Evolutionary conservation across 495 filamentous ascomycete species (phyloP).

Genomic region (Cladorrhinum samala): DNA sequence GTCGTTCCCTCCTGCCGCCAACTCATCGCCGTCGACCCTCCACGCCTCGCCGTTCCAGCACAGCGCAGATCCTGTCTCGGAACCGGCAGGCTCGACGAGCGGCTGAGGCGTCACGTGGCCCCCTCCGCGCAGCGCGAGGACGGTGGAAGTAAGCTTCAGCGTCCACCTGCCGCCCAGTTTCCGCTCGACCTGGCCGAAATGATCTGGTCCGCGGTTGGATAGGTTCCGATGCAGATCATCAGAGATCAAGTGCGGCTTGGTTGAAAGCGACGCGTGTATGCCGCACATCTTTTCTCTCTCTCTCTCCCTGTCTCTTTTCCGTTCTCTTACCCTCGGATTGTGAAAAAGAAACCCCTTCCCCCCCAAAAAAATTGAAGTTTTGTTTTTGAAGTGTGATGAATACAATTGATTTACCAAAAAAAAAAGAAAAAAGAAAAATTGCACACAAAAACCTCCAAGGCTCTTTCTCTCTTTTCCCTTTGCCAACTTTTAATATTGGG

Average conservation of each 20-base stretch:
- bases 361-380: too few species aligned
- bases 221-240: slow-evolving; percentile 29
- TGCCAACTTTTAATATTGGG: too few species aligned
- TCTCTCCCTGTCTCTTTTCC: too few species aligned
- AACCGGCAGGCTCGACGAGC: slow-evolving; percentile 51
- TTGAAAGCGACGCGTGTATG: slow-evolving; percentile 36
- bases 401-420: too few species aligned
- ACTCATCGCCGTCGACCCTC: slow-evolving; percentile 52
- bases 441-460: too few species aligned
- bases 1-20: slow-evolving; percentile 67
- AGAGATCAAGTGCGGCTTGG: slow-evolving; percentile 19
- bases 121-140: slow-evolving; percentile 80
- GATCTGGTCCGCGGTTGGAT: slow-evolving; percentile 46
- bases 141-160: slow-evolving; percentile 71
- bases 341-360: slow-evolving; percentile 3
- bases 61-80: slow-evolving; percentile 57
- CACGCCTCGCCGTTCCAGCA: slow-evolving; percentile 99
- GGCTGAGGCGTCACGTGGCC: slow-evolving; percentile 67
- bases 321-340: background rate
- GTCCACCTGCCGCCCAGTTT: slow-evolving; percentile 19
- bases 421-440: too few species aligned
- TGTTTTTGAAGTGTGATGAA: too few species aligned
- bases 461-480: too few species aligned
- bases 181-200: slow-evolving; percentile 37
- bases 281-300: slow-evolving; percentile 40